A percentile compares a stretch with the other conserved stretches of the same genome.
Evolutionary conservation across 1,139 yeast genomes (phyloP).

Genomic region (Kluyveromyces sp.): DNA sequence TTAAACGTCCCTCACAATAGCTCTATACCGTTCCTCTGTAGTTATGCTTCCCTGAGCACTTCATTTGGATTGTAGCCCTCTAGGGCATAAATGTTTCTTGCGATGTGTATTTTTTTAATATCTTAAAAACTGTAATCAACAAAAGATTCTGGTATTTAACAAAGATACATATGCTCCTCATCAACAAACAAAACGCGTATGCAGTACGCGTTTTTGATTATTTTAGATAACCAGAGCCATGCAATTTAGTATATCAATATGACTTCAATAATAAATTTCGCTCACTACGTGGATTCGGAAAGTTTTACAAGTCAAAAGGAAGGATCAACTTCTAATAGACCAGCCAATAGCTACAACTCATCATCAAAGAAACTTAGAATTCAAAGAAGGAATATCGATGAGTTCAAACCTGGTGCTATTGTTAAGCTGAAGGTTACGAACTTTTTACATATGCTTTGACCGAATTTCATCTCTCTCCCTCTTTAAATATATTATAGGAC

Average conservation of each 20-base stretch:
- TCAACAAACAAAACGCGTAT: no score
- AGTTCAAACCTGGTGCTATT: slow-evolving; percentile 52
- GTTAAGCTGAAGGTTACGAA: slow-evolving; percentile 58
- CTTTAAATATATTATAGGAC: slow-evolving; percentile 89
- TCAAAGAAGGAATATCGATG: slow-evolving; percentile 9
- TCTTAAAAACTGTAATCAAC: no score
- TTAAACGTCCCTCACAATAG: not conserved
- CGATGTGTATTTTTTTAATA: no score
- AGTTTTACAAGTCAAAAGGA: not conserved
- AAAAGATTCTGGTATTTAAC: no score
- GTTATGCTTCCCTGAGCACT: no score
- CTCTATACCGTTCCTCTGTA: no score
- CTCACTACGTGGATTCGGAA: not conserved
- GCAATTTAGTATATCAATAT: not conserved
- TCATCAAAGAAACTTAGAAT: slow-evolving; percentile 16
- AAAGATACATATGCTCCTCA: no score
- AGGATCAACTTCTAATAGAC: not conserved
- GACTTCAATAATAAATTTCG: slow-evolving; percentile 1
- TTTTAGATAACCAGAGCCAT: no score
- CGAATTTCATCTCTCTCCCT: slow-evolving; percentile 74
- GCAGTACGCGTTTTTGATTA: no score
- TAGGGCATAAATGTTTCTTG: no score
- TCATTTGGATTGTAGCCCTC: no score
- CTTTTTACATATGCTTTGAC: slow-evolving; percentile 75
- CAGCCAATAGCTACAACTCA: not conserved